phyloP scores from a whole-genome alignment of 179 eudicot species.

The Monotropa hypopitys region DNA sequence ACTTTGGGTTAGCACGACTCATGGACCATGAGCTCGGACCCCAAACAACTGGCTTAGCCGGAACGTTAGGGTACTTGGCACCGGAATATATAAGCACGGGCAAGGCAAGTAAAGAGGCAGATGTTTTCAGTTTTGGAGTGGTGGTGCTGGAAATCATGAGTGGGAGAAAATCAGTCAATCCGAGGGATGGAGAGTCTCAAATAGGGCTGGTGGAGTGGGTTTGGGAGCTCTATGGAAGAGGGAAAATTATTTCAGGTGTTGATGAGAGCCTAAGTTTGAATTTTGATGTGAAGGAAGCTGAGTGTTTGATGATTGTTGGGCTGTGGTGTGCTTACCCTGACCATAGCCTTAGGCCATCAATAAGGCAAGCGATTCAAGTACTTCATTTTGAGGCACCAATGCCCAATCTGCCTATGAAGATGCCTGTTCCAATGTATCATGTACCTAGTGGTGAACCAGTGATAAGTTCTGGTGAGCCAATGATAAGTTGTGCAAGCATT shows the following conservation, averaged over 20 bases:
- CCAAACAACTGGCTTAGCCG: conserved; percentile 8
- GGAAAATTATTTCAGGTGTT: conserved; percentile 10
- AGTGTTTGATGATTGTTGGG: conserved; percentile 18
- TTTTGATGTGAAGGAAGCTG: conserved; percentile 6
- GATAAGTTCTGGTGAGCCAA: too few relatives aligned
- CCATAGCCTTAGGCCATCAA: conserved; percentile 9
- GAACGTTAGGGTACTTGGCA: conserved; percentile 20
- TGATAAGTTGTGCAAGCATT: too few relatives aligned
- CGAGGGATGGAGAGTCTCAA: not conserved
- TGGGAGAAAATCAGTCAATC: conserved; percentile 4
- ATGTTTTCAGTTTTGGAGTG: conserved; percentile 15
- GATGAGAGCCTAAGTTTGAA: conserved; percentile 9
- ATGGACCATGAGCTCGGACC: conserved; percentile 15
- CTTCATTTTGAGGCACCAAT: conserved; percentile 17
- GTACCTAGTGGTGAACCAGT: not conserved
- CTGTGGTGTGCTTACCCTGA: conserved; percentile 20
- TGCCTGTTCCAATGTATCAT: conserved; percentile 14
- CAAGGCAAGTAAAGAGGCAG: conserved; percentile 20
- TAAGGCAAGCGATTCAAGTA: conserved; percentile 19
- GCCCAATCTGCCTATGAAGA: conserved; percentile 5
- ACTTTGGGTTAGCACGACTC: conserved; percentile 20
- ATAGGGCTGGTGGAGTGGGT: conserved; percentile 14
- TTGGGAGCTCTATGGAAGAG: conserved; percentile 21
- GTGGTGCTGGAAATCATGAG: conserved; percentile 16
- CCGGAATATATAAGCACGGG: conserved; percentile 23